phyloP scores from a whole-genome alignment of 2,329 filamentous ascomycete genomes.

The Ceratocystis albifundus region DNA sequence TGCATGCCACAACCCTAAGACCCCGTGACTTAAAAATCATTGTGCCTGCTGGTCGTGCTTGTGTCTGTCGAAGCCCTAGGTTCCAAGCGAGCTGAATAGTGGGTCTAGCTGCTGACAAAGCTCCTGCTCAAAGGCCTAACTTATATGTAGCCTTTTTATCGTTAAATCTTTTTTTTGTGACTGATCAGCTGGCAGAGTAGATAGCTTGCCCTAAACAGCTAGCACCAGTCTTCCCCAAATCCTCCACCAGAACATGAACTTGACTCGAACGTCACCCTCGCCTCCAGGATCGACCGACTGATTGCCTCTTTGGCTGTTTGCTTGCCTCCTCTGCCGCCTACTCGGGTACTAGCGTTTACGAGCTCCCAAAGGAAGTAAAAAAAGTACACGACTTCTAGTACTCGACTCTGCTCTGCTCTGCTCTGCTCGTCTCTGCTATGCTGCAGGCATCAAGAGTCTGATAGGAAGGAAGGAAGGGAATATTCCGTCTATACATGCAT shows the following conservation, averaged over 20 bases:
- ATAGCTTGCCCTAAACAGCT: no score
- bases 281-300: no score
- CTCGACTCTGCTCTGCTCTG: not conserved
- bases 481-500: no score
- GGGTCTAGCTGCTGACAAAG: not conserved
- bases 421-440: not conserved
- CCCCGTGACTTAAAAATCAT: not conserved
- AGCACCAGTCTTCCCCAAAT: no score
- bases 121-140: not conserved
- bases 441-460: not conserved
- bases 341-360: conserved; percentile 7
- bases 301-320: no score
- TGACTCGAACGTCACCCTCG: no score
- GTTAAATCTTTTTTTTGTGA: not conserved
- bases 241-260: no score
- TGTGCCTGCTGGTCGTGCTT: no score
- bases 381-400: no score
- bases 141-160: not conserved
- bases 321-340: not conserved
- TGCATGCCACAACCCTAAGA: not conserved
- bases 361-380: no score
- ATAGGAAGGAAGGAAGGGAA: no score
- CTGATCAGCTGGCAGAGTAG: no score
- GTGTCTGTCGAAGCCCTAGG: not conserved
- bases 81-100: conserved; percentile 13